Percentiles rank a stretch among this genome's conserved stretches.
phyloP scores from a whole-genome alignment of 176 grass and related monocot species.

The Bonia amplexicaulis region DNA sequence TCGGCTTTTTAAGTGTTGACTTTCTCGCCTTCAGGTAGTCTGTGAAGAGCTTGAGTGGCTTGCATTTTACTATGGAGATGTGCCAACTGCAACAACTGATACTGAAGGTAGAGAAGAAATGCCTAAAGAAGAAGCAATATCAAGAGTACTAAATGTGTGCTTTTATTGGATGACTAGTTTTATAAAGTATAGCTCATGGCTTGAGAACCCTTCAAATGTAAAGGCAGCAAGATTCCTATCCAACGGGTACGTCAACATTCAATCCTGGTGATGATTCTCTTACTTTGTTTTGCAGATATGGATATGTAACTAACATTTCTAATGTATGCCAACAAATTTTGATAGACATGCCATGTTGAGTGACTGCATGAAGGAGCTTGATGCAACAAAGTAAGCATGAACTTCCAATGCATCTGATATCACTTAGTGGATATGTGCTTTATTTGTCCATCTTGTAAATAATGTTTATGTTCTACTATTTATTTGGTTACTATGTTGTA shows the following conservation, averaged over 20 bases:
- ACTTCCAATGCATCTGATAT: neutral
- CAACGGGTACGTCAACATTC: slow-evolving; percentile 60
- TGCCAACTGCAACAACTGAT: slow-evolving; percentile 42
- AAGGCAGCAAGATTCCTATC: slow-evolving; percentile 85
- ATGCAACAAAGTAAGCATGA: slow-evolving; percentile 58
- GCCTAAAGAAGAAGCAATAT: slow-evolving; percentile 59
- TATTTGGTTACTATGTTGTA: slow-evolving; percentile 35
- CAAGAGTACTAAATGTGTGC: slow-evolving; percentile 67
- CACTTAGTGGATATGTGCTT: slow-evolving; percentile 8
- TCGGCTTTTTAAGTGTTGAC: neutral
- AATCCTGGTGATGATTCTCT: slow-evolving; percentile 20
- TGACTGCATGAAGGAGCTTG: slow-evolving; percentile 77
- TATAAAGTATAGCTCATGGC: slow-evolving; percentile 87
- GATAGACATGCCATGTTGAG: slow-evolving; percentile 78
- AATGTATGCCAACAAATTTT: slow-evolving; percentile 35
- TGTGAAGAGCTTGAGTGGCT: slow-evolving; percentile 98
- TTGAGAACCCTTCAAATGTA: slow-evolving; percentile 91
- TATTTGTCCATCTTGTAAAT: neutral
- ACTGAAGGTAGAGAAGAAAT: slow-evolving; percentile 52
- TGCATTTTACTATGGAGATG: slow-evolving; percentile 68
- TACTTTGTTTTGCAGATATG: slow-evolving; percentile 24
- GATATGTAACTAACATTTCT: slow-evolving; percentile 15
- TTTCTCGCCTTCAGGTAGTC: slow-evolving; percentile 63
- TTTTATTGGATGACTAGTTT: slow-evolving; percentile 93
- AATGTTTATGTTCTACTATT: neutral